Evolutionary conservation across 176 grass and related monocot species (phyloP).

Genomic region (Eleusine coracana): DNA sequence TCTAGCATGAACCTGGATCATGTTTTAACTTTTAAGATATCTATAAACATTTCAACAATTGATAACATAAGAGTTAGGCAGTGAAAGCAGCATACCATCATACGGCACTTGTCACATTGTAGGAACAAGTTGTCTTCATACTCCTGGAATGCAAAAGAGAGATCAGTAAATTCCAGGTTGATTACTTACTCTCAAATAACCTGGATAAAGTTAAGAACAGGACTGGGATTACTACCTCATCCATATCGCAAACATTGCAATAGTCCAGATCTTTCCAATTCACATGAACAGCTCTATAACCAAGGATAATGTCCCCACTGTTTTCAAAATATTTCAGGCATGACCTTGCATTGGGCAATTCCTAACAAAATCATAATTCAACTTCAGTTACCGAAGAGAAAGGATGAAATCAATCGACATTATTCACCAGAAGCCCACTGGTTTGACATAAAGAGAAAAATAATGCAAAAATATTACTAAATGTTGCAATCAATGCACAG

Average conservation of each 20-base stretch:
- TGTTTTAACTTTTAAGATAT: conserved; percentile 41
- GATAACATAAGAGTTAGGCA: conserved; percentile 33
- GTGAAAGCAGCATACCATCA: conserved; percentile 74
- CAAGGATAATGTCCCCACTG: conserved; percentile 61
- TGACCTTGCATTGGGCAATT: conserved; percentile 89
- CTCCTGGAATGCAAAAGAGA: conserved; percentile 65
- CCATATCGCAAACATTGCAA: conserved; percentile 99
- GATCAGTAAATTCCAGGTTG: conserved; percentile 36
- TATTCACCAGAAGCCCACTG: background rate
- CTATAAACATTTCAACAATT: conserved; percentile 28
- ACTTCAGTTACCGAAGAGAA: conserved; percentile 33
- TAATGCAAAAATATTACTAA: conserved; percentile 1
- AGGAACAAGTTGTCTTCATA: conserved; percentile 99
- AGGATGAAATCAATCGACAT: conserved; percentile 10
- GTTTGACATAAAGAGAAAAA: conserved; percentile 16
- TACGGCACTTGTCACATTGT: conserved; percentile 97
- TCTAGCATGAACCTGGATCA: conserved; percentile 90
- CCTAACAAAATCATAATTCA: conserved; percentile 59
- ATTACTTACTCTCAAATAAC: conserved; percentile 33
- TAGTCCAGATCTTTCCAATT: conserved; percentile 97
- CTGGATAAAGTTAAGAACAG: background rate
- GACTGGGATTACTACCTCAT: conserved; percentile 73
- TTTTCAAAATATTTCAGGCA: conserved; percentile 94
- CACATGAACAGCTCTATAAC: conserved; percentile 95
- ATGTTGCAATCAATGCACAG: conserved; percentile 21